These are phyloP conservation scores for Verticillium dahliae DNA, from an alignment of 2,329 filamentous ascomycete species.

Conservation along the genomic window DNA sequence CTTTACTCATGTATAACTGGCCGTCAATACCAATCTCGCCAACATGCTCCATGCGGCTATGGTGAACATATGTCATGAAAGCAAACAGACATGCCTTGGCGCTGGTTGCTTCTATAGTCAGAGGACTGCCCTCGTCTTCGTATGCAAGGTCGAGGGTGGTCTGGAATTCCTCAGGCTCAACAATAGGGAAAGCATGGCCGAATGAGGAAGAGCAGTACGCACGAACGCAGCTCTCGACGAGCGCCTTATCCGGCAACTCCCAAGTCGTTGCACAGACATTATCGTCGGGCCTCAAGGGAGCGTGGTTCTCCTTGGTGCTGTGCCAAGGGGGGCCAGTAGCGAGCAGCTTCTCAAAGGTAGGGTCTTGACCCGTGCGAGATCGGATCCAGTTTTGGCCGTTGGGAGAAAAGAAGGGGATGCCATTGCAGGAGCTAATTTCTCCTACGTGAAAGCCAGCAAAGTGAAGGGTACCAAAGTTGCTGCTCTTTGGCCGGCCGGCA, in stretches of 20 bases:
- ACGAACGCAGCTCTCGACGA: constrained; percentile 19
- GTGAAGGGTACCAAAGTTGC: constrained; percentile 29
- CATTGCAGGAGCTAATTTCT: constrained; percentile 36
- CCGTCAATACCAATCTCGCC: constrained; percentile 23
- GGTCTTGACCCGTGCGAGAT: constrained; percentile 32
- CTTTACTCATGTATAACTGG: constrained; percentile 31
- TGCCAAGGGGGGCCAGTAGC: background rate
- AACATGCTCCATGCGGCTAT: constrained; percentile 11
- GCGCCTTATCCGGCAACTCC: constrained; percentile 26
- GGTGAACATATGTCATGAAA: constrained; percentile 33
- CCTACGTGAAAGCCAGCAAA: constrained; percentile 41
- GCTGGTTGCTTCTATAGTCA: constrained; percentile 20
- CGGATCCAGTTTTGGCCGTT: constrained; percentile 42
- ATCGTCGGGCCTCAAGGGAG: background rate
- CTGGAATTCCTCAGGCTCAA: constrained; percentile 39
- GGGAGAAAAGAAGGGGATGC: constrained; percentile 41
- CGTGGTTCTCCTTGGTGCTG: background rate
- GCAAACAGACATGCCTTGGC: constrained; percentile 41
- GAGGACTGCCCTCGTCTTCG: constrained; percentile 10
- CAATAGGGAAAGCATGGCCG: constrained; percentile 38
- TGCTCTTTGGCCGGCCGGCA: background rate
- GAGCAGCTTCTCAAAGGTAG: constrained; percentile 17
- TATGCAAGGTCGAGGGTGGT: constrained; percentile 40
- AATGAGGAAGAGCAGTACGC: constrained; percentile 24
- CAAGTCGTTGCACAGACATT: background rate